Base-by-base conservation (phyloP, 345 rosid species). In the Euphorbia lathyris region DNA sequence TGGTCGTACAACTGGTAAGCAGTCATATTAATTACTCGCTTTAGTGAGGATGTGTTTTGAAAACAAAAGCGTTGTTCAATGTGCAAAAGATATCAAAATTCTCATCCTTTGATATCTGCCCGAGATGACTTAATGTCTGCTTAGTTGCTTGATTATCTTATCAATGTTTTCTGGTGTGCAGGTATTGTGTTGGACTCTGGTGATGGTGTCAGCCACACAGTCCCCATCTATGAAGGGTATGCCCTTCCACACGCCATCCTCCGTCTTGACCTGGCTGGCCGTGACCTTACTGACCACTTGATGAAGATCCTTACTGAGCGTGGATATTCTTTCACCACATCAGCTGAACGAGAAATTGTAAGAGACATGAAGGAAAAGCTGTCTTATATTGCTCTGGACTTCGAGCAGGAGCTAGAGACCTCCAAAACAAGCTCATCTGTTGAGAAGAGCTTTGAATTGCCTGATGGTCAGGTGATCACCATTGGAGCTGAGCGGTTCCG, bases 291-390 rank as follows among this genome's bases (percentile, higher is more conserved):
- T 0, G 98, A 88, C 72, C 52, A 67, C 69, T 65, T 88, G 79
- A 90, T 90, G 97, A 93, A 90, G 80, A 93, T 93, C 72, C 85
- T 93, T 4, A 90, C 98, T 0, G 98, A 91, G 84, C 92, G 98
- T 81, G 96, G 98, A 10, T 91, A 93, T 81, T 90, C 96, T 3
- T 91, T 91, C 85, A 93, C 96, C 79, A 93, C 98, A 70, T 85
- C 96, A 55, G 97, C 97, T 0, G 97, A 93, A 86, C 93, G 98
- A 36, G 98, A 93, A 86, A 93, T 93, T 27, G 97, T 93, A 58
- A 88, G 98, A 70, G 97, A 93, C 81, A 86, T 93, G 77, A 93
- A 93, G 87, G 98, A 93, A 77, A 93, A 93, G 81, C 84, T 93
- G 8, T 77, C 93, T 58, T 93, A 93, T 83, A 87, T 90, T 69